Percentiles rank a stretch among this genome's conserved stretches.
phyloP scores from a whole-genome alignment of 768 basidiomycete species.

The Suillus sp. region DNA sequence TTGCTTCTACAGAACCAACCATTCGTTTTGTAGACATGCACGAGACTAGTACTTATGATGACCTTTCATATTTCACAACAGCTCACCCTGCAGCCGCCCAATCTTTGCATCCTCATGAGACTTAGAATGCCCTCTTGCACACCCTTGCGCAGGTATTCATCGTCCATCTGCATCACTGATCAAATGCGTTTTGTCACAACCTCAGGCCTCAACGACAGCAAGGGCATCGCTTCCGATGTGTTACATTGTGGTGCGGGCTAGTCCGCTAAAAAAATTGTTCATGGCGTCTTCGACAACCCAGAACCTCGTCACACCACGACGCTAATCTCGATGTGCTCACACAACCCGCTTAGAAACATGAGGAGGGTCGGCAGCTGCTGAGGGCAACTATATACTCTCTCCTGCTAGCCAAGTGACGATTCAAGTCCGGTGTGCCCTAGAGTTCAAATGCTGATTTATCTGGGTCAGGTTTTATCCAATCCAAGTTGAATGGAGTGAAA shows the following conservation, averaged over 20 bases:
- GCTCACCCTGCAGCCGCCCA: not conserved
- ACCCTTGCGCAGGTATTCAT: not conserved
- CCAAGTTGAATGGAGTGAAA: not conserved
- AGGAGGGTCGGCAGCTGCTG: constrained; percentile 45
- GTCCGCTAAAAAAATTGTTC: constrained; percentile 33
- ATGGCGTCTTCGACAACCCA: constrained; percentile 39
- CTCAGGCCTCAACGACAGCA: not conserved
- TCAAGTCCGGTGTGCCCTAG: constrained; percentile 53
- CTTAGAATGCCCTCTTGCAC: not conserved
- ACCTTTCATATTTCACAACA: not conserved
- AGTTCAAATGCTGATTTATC: constrained; percentile 48
- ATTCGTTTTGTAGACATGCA: not conserved
- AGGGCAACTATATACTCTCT: constrained; percentile 56
- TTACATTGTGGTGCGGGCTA: constrained; percentile 18
- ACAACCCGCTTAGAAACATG: constrained; percentile 55
- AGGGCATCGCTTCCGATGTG: constrained; percentile 7
- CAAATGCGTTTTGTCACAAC: not conserved
- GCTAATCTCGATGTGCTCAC: constrained; percentile 66
- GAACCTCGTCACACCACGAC: constrained; percentile 56
- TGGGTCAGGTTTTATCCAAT: not conserved
- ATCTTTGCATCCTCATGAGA: not conserved
- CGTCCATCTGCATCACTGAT: not conserved
- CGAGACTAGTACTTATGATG: not conserved
- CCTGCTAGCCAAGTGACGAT: constrained; percentile 63
- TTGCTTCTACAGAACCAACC: not conserved